phyloP scores from a whole-genome alignment of 495 filamentous ascomycete genomes.

The Penicillium coprophilum region DNA sequence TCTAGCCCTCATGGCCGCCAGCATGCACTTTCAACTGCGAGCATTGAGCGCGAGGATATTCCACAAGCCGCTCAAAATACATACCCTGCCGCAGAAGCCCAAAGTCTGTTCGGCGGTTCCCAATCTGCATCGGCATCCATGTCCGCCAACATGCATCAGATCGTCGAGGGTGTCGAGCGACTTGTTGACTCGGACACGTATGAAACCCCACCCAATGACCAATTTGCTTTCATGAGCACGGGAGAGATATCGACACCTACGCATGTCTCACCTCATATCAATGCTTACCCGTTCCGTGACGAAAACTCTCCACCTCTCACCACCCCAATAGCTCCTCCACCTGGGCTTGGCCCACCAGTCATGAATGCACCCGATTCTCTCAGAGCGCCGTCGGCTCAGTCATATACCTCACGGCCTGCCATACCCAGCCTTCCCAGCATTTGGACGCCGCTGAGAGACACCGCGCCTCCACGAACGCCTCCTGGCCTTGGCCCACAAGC shows the following conservation, averaged over 20 bases:
- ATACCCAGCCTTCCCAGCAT: slow-evolving; percentile 48
- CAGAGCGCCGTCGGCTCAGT: slow-evolving; percentile 32
- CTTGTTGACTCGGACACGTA: slow-evolving; percentile 58
- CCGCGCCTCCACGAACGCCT: slow-evolving; percentile 35
- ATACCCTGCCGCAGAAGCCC: slow-evolving; percentile 34
- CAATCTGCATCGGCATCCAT: slow-evolving; percentile 49
- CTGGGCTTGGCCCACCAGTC: slow-evolving; percentile 38
- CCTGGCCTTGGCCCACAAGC: slow-evolving; percentile 35
- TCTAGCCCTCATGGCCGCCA: slow-evolving; percentile 43
- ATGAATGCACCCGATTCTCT: slow-evolving; percentile 24
- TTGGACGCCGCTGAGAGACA: slow-evolving; percentile 41
- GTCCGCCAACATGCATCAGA: slow-evolving; percentile 55
- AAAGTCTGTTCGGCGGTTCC: slow-evolving; percentile 44
- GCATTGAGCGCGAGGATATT: slow-evolving; percentile 48
- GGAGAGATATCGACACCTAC: slow-evolving; percentile 32
- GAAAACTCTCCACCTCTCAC: slow-evolving; percentile 24
- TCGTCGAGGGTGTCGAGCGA: slow-evolving; percentile 60
- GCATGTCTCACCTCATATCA: slow-evolving; percentile 24
- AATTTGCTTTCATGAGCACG: slow-evolving; percentile 26
- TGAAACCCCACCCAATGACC: slow-evolving; percentile 42
- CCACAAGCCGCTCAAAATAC: slow-evolving; percentile 32
- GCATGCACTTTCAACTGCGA: slow-evolving; percentile 39
- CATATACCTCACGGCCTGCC: slow-evolving; percentile 36
- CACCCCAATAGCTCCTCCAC: slow-evolving; percentile 37
- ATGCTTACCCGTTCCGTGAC: slow-evolving; percentile 27